Evolutionary conservation across 345 rosid genomes (phyloP), one percentile per base, ranked within the genome.

Genomic region (Carallia brachiata): DNA sequence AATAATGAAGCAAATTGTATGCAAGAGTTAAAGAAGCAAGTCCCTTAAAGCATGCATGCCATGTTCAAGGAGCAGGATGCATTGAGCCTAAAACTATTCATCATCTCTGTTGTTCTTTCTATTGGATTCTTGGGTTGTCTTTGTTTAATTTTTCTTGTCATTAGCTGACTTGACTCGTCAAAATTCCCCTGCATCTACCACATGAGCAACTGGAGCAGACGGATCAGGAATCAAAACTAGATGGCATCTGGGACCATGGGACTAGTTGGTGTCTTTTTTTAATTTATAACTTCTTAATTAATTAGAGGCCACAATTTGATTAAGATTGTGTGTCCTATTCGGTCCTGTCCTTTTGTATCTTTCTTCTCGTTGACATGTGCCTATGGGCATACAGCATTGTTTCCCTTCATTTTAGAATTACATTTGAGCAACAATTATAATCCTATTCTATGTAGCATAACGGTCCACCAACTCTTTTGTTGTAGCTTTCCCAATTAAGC

Each of bases 1-100:
- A 44, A 44, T 44, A 60, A 69, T 23, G 7, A 69, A 69, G 50
- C 61, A 36, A 12, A 36, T 23, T 23, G 53, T 53, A 60, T 23
- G 23, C 67, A 56, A 32, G 50, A 1, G 50, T 44, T 44, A 13
- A 23, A 56, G 63, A 47, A 74, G 70, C 81, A 79, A 60, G 61
- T 68, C 73, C 79, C 78, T 69, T 32, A 52, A 77, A 74, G 59
- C 61, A 69, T 72, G 81, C 76, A 69, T 75, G 80, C 76, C 79
- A 61, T 66, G 78, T 77, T 77, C 63, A 69, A 48, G n/a, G 79
- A 72, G 56, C 55, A 71, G 80, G 76, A 52, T 48, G 61, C 67
- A 73, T 2, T 5, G 9, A 18, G 70, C 37, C 61, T 32, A 17
- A 72, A 74, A 67, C 7, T 59, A 54, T 58, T 27, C 58, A 28